Percentiles rank a stretch among this genome's conserved stretches.
phyloP scores from a whole-genome alignment of 495 filamentous ascomycete species.

The Peziza echinospora region DNA sequence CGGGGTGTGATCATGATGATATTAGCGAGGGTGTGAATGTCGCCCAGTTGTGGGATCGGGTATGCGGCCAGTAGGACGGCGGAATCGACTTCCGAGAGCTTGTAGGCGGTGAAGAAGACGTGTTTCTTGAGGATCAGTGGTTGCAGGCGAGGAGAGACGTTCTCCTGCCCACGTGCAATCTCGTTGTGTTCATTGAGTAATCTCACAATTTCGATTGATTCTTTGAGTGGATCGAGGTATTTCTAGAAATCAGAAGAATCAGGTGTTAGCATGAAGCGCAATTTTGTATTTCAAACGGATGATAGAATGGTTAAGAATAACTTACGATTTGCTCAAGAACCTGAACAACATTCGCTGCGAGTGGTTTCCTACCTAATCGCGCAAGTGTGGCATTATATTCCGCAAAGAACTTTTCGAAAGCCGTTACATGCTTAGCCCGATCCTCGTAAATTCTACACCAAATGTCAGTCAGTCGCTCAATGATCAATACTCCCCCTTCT shows the following conservation, averaged over 20 bases:
- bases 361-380: slow-evolving; percentile 30
- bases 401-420: slow-evolving; percentile 62
- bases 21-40: slow-evolving; percentile 68
- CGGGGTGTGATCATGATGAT: slow-evolving; percentile 72
- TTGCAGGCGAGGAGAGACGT: slow-evolving; percentile 9
- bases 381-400: slow-evolving; percentile 31
- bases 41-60: slow-evolving; percentile 35
- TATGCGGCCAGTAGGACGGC: slow-evolving; percentile 45
- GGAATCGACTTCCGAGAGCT: slow-evolving; percentile 48
- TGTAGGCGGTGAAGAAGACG: slow-evolving; percentile 86
- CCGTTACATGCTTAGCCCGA: slow-evolving; percentile 39
- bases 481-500: not conserved
- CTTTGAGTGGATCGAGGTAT: slow-evolving; percentile 59
- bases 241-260: slow-evolving; percentile 15
- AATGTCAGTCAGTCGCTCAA: not conserved
- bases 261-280: no score
- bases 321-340: slow-evolving; percentile 45
- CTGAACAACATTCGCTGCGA: slow-evolving; percentile 64
- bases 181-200: slow-evolving; percentile 75
- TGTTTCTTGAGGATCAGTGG: slow-evolving; percentile 57
- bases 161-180: slow-evolving; percentile 23
- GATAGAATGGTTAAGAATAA: not conserved
- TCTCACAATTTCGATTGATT: slow-evolving; percentile 67
- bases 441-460: slow-evolving; percentile 39
- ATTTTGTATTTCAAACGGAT: no score